A percentile compares a stretch with the other conserved stretches of the same genome.
These are phyloP conservation scores for Mrakia gelida DNA, from an alignment of 768 basidiomycete genomes.

Conservation along the genomic window DNA sequence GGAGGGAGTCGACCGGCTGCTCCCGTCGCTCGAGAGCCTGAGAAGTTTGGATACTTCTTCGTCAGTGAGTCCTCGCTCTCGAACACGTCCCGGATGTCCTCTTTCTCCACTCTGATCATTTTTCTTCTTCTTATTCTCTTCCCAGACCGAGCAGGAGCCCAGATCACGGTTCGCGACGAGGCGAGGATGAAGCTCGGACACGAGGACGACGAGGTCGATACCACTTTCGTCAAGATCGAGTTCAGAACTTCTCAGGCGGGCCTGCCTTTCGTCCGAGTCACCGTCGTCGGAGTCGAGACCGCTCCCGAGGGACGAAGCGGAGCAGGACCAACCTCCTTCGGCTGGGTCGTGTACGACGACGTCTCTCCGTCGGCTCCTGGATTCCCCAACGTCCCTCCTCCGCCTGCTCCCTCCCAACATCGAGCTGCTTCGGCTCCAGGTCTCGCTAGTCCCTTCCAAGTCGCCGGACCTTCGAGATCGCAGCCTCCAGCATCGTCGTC, in stretches of 20 bases:
- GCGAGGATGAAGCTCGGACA: not conserved
- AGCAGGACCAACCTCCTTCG: constrained; percentile 18
- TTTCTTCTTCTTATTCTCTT: not conserved
- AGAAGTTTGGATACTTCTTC: constrained; percentile 26
- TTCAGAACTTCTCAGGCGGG: not conserved
- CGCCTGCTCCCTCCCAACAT: not conserved
- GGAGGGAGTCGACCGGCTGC: not conserved
- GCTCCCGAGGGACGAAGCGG: constrained; percentile 10
- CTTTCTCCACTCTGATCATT: not conserved
- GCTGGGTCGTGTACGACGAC: constrained; percentile 3
- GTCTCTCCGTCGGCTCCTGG: not conserved
- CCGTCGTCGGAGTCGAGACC: constrained; percentile 2
- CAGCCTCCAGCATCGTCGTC: not conserved
- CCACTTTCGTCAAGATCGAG: constrained; percentile 14
- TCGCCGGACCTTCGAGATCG: not conserved
- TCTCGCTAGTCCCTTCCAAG: not conserved
- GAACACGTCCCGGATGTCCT: not conserved
- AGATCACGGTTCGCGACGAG: not conserved
- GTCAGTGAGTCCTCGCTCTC: constrained; percentile 4
- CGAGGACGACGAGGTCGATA: not conserved
- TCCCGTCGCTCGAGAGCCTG: not conserved
- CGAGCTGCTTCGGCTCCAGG: not conserved
- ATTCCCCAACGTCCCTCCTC: not conserved
- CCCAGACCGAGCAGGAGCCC: constrained; percentile 9
- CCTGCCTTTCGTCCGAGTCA: constrained; percentile 1